These are phyloP conservation scores for Pelargonium australe DNA, from an alignment of 441 rosid genomes.

Conservation along the genomic window DNA sequence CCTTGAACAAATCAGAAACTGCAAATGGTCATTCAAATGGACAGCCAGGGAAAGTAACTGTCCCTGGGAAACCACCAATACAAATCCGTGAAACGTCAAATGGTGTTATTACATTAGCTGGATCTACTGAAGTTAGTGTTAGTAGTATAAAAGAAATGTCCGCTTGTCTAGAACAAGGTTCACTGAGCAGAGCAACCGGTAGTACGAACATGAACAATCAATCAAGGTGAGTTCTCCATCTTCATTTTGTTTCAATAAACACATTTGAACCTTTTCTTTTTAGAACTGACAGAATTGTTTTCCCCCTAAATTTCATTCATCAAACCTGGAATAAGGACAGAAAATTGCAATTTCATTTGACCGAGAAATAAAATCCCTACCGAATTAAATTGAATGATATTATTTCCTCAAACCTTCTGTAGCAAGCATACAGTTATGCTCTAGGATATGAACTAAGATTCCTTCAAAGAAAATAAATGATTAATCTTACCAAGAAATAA, in stretches of 20 bases:
- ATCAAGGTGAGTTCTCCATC: constrained; percentile 51
- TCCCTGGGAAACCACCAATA: constrained; percentile 85
- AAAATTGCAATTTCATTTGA: neutral
- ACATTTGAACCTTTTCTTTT: neutral
- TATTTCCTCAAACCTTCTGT: neutral
- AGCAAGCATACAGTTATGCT: neutral
- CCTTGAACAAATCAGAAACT: constrained; percentile 53
- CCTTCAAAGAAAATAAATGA: neutral
- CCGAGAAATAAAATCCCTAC: neutral
- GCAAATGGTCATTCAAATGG: constrained; percentile 28
- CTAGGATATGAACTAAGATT: neutral
- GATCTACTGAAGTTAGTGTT: constrained; percentile 86
- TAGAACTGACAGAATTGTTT: neutral
- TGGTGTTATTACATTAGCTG: constrained; percentile 94
- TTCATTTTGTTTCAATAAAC: constrained; percentile 11
- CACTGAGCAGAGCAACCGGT: constrained; percentile 87
- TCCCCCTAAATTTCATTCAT: neutral
- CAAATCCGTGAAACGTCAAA: constrained; percentile 95
- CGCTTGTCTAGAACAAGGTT: constrained; percentile 90
- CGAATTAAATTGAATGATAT: neutral
- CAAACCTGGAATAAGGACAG: neutral
- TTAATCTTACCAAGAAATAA: constrained; percentile 2
- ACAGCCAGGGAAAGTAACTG: constrained; percentile 46
- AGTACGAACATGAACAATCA: constrained; percentile 98
- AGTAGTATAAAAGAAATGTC: constrained; percentile 80